These are phyloP conservation scores for Monosporascus cannonballus DNA, from an alignment of 2,329 filamentous ascomycete species.

Conservation along the genomic window DNA sequence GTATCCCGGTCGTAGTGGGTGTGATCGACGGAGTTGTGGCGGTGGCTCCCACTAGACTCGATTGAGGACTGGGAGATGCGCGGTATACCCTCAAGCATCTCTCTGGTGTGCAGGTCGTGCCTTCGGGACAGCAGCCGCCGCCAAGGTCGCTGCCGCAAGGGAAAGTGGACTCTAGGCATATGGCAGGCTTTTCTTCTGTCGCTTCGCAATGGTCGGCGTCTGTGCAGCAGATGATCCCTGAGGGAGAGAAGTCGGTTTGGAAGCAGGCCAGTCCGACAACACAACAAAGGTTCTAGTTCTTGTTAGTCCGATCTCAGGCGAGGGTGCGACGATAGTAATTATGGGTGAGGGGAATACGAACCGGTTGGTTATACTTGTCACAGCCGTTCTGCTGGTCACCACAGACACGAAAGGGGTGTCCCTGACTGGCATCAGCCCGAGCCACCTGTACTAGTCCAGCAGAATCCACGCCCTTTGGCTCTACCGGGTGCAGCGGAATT, in stretches of 20 bases:
- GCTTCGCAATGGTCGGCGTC: slow-evolving; percentile 1
- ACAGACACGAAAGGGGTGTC: background rate
- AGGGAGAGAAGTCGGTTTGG: slow-evolving; percentile 11
- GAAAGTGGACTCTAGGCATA: slow-evolving; percentile 4
- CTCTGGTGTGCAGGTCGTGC: slow-evolving; percentile 7
- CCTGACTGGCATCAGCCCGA: background rate
- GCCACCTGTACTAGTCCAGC: background rate
- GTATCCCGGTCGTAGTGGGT: background rate
- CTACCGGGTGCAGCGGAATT: no score
- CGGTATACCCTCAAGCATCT: slow-evolving; percentile 14
- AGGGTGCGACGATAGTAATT: background rate
- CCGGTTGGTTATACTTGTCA: slow-evolving; percentile 8
- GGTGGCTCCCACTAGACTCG: slow-evolving; percentile 1
- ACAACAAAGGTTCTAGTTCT: slow-evolving; percentile 15
- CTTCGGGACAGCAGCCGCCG: slow-evolving; percentile 14
- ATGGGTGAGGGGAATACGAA: slow-evolving; percentile 1
- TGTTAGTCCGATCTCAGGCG: background rate
- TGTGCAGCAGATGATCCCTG: slow-evolving; percentile 16
- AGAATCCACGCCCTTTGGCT: background rate
- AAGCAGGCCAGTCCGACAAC: slow-evolving; percentile 11
- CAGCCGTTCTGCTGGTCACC: slow-evolving; percentile 10
- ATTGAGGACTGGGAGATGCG: slow-evolving; percentile 7
- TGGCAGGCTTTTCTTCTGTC: slow-evolving; percentile 3
- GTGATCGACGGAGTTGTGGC: background rate
- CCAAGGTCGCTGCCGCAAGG: slow-evolving; percentile 10